phyloP scores from a whole-genome alignment of 2,329 filamentous ascomycete species.

The Ophiostoma populinum region DNA sequence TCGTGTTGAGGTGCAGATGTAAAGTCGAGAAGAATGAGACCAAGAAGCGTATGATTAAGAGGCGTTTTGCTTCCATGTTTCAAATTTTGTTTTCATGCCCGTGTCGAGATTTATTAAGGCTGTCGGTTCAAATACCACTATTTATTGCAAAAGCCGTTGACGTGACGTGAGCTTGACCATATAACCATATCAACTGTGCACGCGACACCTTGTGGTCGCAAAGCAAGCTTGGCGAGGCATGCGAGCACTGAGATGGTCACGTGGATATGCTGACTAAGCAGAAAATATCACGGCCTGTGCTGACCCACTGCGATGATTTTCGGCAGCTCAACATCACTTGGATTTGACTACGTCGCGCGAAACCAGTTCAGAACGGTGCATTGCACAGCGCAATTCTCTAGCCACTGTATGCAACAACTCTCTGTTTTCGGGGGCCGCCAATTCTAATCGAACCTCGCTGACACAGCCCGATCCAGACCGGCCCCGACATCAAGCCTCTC shows the following conservation, averaged over 20 bases:
- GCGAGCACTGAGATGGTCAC: too few relatives aligned
- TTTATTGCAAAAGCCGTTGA: not conserved
- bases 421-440: too few relatives aligned
- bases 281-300: not conserved
- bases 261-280: not conserved
- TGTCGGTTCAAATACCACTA: not conserved
- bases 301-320: too few relatives aligned
- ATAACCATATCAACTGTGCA: too few relatives aligned
- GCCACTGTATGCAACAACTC: too few relatives aligned
- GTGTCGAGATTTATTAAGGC: not conserved
- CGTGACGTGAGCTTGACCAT: too few relatives aligned
- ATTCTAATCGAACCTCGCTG: not conserved
- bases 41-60: not conserved
- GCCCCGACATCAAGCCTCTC: not conserved
- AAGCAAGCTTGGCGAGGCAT: too few relatives aligned
- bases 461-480: not conserved
- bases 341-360: not conserved
- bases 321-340: not conserved
- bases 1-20: conserved; percentile 77
- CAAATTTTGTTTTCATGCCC: not conserved
- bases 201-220: too few relatives aligned
- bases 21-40: conserved; percentile 14
- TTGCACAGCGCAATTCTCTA: too few relatives aligned
- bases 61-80: not conserved
- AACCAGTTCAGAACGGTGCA: too few relatives aligned